phyloP scores from a whole-genome alignment of 768 basidiomycete species.

The Asterophora lycoperdoides region DNA sequence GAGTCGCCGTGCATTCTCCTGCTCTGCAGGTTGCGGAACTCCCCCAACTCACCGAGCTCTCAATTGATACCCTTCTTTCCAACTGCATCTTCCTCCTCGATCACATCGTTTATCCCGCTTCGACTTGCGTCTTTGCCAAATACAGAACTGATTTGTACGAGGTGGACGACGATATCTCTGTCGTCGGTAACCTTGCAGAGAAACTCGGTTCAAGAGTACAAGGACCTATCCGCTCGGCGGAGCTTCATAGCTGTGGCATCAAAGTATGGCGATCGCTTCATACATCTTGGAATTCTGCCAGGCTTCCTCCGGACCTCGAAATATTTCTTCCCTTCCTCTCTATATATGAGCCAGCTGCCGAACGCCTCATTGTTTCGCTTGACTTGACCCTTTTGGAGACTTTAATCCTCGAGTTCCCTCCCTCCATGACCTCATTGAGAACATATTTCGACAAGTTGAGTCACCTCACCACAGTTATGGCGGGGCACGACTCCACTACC shows the following conservation, averaged over 20 bases:
- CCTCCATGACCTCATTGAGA: no score
- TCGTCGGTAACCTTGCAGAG: neutral
- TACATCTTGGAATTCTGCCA: no score
- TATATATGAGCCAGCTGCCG: no score
- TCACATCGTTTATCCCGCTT: neutral
- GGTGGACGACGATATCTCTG: neutral
- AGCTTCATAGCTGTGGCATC: neutral
- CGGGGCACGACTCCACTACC: no score
- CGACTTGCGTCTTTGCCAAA: neutral
- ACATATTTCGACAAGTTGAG: no score
- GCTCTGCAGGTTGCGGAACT: neutral
- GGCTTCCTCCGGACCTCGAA: no score
- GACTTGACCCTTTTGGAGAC: neutral
- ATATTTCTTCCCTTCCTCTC: no score
- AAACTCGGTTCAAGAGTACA: neutral
- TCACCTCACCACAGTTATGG: no score
- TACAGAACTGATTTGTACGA: neutral
- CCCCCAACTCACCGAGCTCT: neutral
- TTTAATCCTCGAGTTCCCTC: neutral
- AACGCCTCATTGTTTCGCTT: no score
- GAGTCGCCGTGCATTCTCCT: neutral
- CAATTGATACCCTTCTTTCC: no score
- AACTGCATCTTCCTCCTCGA: neutral
- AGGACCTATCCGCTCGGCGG: neutral
- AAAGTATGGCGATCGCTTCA: neutral